A percentile compares a stretch with the other conserved stretches of the same genome.
Evolutionary conservation across 495 filamentous ascomycete genomes (phyloP).

Genomic region (Parathielavia appendiculata): DNA sequence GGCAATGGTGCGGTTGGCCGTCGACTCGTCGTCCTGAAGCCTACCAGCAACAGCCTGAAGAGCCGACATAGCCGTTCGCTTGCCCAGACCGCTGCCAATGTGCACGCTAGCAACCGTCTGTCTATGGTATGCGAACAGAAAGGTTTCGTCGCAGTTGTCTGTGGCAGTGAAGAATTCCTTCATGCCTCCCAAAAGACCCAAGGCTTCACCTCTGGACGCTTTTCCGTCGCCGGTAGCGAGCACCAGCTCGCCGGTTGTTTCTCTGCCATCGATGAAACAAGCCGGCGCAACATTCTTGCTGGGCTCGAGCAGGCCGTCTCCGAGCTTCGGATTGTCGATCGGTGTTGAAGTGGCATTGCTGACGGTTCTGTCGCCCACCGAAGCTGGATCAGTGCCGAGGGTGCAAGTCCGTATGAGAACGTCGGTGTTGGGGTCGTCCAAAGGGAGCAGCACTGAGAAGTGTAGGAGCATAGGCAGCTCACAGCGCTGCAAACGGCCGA

Average conservation of each 20-base stretch:
- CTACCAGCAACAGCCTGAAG: constrained; percentile 3
- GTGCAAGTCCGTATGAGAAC: neutral
- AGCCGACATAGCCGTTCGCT: no score
- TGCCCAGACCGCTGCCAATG: no score
- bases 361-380: neutral
- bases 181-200: neutral
- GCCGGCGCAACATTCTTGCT: neutral
- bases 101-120: no score
- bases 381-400: neutral
- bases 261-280: neutral
- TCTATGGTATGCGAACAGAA: no score
- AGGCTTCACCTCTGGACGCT: neutral
- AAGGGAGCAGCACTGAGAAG: neutral
- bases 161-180: no score
- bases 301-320: neutral
- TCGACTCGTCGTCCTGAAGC: neutral
- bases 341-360: neutral
- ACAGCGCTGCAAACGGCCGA: no score
- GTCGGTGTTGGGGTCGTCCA: neutral
- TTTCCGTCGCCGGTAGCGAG: neutral
- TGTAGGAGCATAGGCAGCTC: neutral
- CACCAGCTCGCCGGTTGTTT: neutral
- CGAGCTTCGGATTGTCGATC: neutral
- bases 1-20: neutral
- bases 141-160: no score